These are phyloP conservation scores for Osmozyma mogii DNA, from an alignment of 805 yeast genomes.

Conservation along the genomic window DNA sequence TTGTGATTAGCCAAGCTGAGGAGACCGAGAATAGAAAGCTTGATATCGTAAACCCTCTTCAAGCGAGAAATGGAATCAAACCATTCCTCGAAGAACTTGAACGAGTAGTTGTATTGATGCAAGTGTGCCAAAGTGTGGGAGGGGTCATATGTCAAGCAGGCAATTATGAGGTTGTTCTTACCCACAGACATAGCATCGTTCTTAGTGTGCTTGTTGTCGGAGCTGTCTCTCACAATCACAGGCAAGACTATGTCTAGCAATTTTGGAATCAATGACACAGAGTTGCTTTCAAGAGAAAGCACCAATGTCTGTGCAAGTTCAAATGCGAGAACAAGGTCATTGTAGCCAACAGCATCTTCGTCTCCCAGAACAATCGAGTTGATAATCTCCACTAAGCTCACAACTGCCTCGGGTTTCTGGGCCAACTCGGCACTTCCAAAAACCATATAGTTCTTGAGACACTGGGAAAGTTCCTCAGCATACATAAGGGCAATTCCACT, in stretches of 20 bases:
- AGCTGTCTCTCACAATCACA: slow-evolving; percentile 20
- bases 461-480: slow-evolving; percentile 68
- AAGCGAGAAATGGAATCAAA: slow-evolving; percentile 46
- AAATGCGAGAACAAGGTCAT: slow-evolving; percentile 51
- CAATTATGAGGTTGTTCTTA: slow-evolving; percentile 53
- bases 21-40: slow-evolving; percentile 63
- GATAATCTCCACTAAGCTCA: slow-evolving; percentile 46
- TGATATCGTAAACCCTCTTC: slow-evolving; percentile 72
- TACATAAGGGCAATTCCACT: slow-evolving; percentile 52
- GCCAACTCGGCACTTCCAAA: slow-evolving; percentile 36
- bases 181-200: slow-evolving; percentile 37
- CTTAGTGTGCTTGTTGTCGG: slow-evolving; percentile 19
- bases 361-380: slow-evolving; percentile 37
- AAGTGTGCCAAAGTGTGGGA: slow-evolving; percentile 43
- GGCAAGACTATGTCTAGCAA: slow-evolving; percentile 39
- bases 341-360: slow-evolving; percentile 38
- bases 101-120: slow-evolving; percentile 31
- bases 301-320: slow-evolving; percentile 60
- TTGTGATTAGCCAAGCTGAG: slow-evolving; percentile 36
- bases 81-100: slow-evolving; percentile 56
- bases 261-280: slow-evolving; percentile 38
- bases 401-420: slow-evolving; percentile 36
- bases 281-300: slow-evolving; percentile 44
- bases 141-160: slow-evolving; percentile 59
- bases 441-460: slow-evolving; percentile 66